A percentile compares a stretch with the other conserved stretches of the same genome.
These are phyloP conservation scores for Solanum bulbocastanum DNA, from an alignment of 257 asterid genomes.

Conservation along the genomic window DNA sequence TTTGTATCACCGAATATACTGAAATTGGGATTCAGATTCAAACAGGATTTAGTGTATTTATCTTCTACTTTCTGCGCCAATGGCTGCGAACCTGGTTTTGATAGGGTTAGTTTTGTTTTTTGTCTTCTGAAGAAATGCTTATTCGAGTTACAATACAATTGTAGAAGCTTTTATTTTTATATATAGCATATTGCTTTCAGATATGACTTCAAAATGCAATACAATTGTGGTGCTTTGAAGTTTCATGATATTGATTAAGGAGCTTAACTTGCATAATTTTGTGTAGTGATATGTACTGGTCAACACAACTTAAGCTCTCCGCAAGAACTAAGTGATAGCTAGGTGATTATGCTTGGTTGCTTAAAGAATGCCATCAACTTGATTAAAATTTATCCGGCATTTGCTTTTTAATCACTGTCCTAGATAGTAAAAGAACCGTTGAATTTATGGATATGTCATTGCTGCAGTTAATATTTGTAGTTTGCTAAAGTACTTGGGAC, in stretches of 20 bases:
- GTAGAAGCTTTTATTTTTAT: background rate
- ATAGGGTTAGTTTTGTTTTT: conserved; percentile 30
- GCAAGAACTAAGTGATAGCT: background rate
- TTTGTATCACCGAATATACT: conserved; percentile 40
- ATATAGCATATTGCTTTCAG: background rate
- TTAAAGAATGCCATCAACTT: background rate
- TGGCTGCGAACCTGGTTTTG: conserved; percentile 70
- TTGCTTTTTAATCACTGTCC: background rate
- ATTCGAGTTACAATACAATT: background rate
- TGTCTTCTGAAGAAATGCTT: background rate
- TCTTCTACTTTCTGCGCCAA: conserved; percentile 64
- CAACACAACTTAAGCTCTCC: background rate
- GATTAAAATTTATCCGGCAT: background rate
- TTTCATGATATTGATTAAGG: background rate
- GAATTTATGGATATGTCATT: background rate
- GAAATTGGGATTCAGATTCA: conserved; percentile 76
- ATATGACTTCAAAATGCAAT: background rate
- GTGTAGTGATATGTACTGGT: background rate
- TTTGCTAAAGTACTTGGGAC: background rate
- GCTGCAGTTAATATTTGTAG: background rate
- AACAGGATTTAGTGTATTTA: conserved; percentile 81
- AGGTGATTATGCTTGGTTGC: background rate
- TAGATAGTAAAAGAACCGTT: background rate
- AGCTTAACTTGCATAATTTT: background rate
- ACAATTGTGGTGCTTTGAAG: background rate